These are phyloP conservation scores for Penicillium dipodomyicola DNA, from an alignment of 495 filamentous ascomycete genomes.

Conservation along the genomic window DNA sequence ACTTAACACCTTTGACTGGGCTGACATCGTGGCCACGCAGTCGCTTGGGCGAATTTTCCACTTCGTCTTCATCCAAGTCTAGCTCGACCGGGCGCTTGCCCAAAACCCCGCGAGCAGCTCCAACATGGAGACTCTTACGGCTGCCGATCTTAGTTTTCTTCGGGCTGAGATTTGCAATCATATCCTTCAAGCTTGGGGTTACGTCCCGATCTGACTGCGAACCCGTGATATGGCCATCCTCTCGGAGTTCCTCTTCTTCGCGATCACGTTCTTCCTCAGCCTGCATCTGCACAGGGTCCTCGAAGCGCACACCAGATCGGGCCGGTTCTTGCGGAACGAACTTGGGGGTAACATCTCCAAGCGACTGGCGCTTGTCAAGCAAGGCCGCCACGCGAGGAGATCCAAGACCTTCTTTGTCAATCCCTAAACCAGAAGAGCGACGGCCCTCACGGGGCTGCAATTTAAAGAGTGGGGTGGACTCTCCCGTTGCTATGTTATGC, in stretches of 20 bases:
- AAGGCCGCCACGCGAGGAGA: slow-evolving; percentile 73
- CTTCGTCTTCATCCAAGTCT: slow-evolving; percentile 64
- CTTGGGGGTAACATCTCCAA: slow-evolving; percentile 60
- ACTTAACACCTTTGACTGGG: slow-evolving; percentile 70
- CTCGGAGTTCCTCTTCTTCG: slow-evolving; percentile 59
- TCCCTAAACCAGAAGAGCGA: slow-evolving; percentile 71
- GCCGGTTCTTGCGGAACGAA: slow-evolving; percentile 56
- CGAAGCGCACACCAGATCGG: slow-evolving; percentile 58
- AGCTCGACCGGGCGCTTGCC: slow-evolving; percentile 74
- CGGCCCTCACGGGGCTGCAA: slow-evolving; percentile 60
- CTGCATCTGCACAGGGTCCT: slow-evolving; percentile 64
- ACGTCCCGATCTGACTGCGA: slow-evolving; percentile 57
- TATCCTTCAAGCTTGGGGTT: slow-evolving; percentile 65
- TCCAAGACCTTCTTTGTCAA: slow-evolving; percentile 71
- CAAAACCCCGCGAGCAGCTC: slow-evolving; percentile 69
- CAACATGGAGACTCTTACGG: slow-evolving; percentile 74
- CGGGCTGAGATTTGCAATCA: slow-evolving; percentile 74
- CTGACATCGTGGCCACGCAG: slow-evolving; percentile 69
- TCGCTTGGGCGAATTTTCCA: slow-evolving; percentile 62
- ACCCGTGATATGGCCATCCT: slow-evolving; percentile 53
- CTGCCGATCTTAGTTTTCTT: slow-evolving; percentile 67
- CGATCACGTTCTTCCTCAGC: slow-evolving; percentile 67
- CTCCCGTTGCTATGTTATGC: slow-evolving; percentile 54
- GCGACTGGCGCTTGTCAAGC: slow-evolving; percentile 68
- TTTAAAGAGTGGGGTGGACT: slow-evolving; percentile 61